phyloP scores from a whole-genome alignment of 2,329 filamentous ascomycete genomes.

The Nemania diffusa region DNA sequence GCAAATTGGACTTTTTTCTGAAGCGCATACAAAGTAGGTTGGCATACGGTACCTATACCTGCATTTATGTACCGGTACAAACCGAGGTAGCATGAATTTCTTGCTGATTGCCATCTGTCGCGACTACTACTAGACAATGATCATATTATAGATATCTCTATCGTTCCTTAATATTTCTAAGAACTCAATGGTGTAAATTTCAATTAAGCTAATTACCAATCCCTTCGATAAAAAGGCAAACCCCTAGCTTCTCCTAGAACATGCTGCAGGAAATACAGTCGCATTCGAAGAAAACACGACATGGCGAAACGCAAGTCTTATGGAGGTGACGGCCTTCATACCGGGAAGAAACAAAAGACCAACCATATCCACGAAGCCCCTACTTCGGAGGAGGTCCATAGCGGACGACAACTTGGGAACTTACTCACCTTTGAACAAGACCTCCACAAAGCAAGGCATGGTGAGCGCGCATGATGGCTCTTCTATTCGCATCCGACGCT shows the following conservation, averaged over 20 bases:
- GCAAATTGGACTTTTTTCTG: slow-evolving; percentile 38
- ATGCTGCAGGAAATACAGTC: slow-evolving; percentile 27
- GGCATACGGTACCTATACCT: background rate
- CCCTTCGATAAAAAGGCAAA: background rate
- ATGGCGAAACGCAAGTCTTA: slow-evolving; percentile 49
- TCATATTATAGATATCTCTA: background rate
- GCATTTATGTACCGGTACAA: background rate
- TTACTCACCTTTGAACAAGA: slow-evolving; percentile 79
- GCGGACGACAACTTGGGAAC: slow-evolving; percentile 73
- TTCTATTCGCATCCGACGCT: slow-evolving; percentile 9
- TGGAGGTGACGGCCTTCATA: slow-evolving; percentile 52
- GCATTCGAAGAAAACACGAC: slow-evolving; percentile 25
- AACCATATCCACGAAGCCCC: slow-evolving; percentile 62
- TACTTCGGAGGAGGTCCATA: slow-evolving; percentile 69
- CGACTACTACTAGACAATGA: background rate
- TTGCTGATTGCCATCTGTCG: background rate
- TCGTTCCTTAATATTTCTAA: background rate
- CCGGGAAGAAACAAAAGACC: slow-evolving; percentile 66
- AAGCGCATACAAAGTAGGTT: slow-evolving; percentile 9
- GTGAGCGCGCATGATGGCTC: slow-evolving; percentile 50
- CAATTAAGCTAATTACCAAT: background rate
- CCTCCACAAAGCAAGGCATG: slow-evolving; percentile 72
- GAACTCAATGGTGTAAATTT: slow-evolving; percentile 8
- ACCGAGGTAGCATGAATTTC: background rate
- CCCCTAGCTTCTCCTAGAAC: slow-evolving; percentile 11